phyloP scores from a whole-genome alignment of 352 stramenopile species.

The Aphanomyces stellatus region DNA sequence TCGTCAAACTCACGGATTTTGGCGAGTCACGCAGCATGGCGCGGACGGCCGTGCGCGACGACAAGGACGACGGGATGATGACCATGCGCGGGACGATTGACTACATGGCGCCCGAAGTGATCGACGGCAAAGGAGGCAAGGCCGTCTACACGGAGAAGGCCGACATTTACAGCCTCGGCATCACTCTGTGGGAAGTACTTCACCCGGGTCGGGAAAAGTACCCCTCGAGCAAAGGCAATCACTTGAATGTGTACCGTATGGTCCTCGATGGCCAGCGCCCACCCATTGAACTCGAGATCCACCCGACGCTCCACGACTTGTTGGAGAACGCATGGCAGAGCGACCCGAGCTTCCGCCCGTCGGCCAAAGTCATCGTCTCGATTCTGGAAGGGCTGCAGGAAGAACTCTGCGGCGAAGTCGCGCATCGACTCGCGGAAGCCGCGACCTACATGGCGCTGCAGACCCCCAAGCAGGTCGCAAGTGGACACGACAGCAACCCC shows the following conservation, averaged over 20 bases:
- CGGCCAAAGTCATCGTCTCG: conserved; percentile 26
- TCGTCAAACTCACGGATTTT: conserved; percentile 53
- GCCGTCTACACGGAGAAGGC: conserved; percentile 34
- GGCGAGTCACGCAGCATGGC: conserved; percentile 38
- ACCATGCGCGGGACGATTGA: conserved; percentile 32
- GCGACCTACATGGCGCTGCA: not conserved
- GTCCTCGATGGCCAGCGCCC: conserved; percentile 34
- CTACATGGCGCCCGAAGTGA: conserved; percentile 51
- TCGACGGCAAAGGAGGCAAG: conserved; percentile 27
- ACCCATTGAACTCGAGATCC: conserved; percentile 23
- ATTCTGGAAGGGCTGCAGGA: conserved; percentile 30
- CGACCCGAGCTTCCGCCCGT: conserved; percentile 27
- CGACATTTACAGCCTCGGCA: conserved; percentile 48
- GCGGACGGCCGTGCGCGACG: no score
- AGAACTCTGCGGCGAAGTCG: conserved; percentile 25
- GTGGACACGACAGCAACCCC: no score
- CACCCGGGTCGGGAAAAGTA: conserved; percentile 35
- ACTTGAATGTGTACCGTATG: conserved; percentile 31
- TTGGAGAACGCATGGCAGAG: conserved; percentile 30
- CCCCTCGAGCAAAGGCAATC: conserved; percentile 25
- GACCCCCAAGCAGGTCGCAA: not conserved
- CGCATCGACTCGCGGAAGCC: conserved; percentile 16
- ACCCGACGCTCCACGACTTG: conserved; percentile 21
- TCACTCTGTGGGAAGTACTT: conserved; percentile 62
- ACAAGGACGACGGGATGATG: conserved; percentile 21